Evolutionary conservation across 164 flowering plant genomes (phyloP), one percentile per base, ranked within the genome.

Genomic region (Nelumbo lutea): DNA sequence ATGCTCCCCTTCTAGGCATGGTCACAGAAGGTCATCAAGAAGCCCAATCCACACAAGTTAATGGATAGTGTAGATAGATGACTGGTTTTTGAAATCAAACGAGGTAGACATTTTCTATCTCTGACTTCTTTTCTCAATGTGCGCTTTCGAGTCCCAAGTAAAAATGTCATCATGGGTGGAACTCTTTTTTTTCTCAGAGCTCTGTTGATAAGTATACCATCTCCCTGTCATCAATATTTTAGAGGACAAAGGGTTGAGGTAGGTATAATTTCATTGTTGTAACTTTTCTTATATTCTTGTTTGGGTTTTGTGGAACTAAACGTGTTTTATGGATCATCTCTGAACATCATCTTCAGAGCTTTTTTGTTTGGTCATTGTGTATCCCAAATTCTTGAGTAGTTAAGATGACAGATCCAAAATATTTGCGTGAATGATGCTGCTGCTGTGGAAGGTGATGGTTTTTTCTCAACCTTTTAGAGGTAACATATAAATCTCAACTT

Each of bases 1-100:
- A 56, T 84, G 82, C 41, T 93, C 99, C 56, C 98, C 98, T 66
- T 73, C 72, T 53, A 82, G 91, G 75, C 86, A 82, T 79, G 82
- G 90, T 55, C 75, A 66, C 81, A 76, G 90, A 77, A 87, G 88
- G 79, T 82, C 85, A 57, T 75, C 92, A 61, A 77, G 87, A 82
- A 89, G 90, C 79, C 94, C 96, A 70, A 80, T 73, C 65, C 84
- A 79, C 51, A 81, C 61, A 46, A 73, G 80, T 76, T 86, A 83
- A 76, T 74, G 74, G 77, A 76, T 75, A 71, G n/a, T 76, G 74
- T 80, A 62, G 75, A 69, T 77, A 76, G 68, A 62, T 79, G 64
- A 65, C 79, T 77, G 84, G 65, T 71, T 70, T 81, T 78, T 70
- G 76, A 74, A 73, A 64, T 67, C 64, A 57, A 62, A 72, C 67